Percentiles rank a stretch among this genome's conserved stretches.
Evolutionary conservation across 139 green algal species (phyloP).

Genomic region (Volvox reticuliferus): DNA sequence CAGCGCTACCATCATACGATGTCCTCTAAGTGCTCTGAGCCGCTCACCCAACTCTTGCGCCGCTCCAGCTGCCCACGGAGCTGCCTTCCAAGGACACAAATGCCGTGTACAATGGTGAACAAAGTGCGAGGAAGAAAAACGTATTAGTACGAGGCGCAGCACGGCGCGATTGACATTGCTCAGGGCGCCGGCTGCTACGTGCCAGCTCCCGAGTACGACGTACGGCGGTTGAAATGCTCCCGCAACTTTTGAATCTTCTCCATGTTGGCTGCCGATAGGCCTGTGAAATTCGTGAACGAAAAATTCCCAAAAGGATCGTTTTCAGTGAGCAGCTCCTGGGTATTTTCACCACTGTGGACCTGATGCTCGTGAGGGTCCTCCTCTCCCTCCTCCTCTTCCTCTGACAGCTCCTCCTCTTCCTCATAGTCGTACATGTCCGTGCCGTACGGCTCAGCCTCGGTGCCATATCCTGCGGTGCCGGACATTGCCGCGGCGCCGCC

Average conservation of each 20-base stretch:
- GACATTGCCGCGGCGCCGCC: neutral
- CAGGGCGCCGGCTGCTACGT: neutral
- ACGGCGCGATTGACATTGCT: too few relatives aligned
- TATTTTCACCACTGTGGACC: conserved; percentile 12
- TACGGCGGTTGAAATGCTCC: conserved; percentile 44
- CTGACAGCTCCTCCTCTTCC: neutral
- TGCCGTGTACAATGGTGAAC: neutral
- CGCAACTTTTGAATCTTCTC: conserved; percentile 59
- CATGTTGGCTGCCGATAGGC: conserved; percentile 55
- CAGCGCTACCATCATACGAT: neutral
- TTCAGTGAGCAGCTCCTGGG: conserved; percentile 1
- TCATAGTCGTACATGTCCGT: neutral
- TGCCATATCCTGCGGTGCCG: neutral
- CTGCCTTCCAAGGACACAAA: neutral
- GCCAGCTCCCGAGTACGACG: conserved; percentile 19
- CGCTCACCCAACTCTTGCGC: neutral
- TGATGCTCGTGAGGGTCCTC: neutral
- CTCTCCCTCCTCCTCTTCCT: conserved; percentile 12
- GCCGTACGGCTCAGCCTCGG: neutral
- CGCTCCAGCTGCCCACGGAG: neutral
- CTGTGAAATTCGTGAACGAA: conserved; percentile 60
- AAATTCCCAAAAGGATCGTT: conserved; percentile 61
- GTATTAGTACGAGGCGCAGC: neutral
- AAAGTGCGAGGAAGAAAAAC: neutral
- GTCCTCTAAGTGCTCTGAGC: neutral